Evolutionary conservation across 2,329 filamentous ascomycete genomes (phyloP).

Genomic region (Sphaerulina musiva): DNA sequence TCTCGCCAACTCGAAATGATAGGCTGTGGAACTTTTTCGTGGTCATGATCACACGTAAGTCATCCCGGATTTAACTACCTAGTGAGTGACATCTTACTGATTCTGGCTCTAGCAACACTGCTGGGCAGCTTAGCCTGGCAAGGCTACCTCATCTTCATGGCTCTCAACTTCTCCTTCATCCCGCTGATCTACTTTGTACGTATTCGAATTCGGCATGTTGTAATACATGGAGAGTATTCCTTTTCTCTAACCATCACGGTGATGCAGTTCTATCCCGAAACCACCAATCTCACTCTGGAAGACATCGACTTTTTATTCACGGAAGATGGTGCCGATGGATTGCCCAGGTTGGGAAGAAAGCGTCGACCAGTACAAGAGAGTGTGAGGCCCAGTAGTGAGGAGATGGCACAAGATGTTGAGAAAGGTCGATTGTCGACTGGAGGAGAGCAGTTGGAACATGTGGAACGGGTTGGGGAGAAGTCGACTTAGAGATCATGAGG

Average conservation of each 20-base stretch:
- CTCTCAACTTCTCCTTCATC: conserved; percentile 42
- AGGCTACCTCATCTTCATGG: conserved; percentile 50
- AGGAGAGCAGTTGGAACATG: conserved; percentile 7
- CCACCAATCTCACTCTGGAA: conserved; percentile 39
- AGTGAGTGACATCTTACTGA: conserved; percentile 12
- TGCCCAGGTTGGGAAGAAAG: conserved; percentile 18
- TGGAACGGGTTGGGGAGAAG: conserved; percentile 12
- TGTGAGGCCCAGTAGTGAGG: conserved; percentile 14
- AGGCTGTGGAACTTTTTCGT: conserved; percentile 44
- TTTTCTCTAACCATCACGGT: not conserved
- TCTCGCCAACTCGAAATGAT: conserved; percentile 35
- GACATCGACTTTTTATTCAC: conserved; percentile 43
- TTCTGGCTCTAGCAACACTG: conserved; percentile 1
- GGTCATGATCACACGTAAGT: conserved; percentile 24
- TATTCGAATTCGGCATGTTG: not conserved
- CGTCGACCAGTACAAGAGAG: conserved; percentile 26
- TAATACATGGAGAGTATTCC: too few relatives aligned
- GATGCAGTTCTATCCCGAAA: conserved; percentile 34
- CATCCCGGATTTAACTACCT: not conserved
- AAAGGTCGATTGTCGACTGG: conserved; percentile 7
- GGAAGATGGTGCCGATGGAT: conserved; percentile 24
- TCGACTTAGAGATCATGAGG: not conserved
- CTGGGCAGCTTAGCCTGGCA: conserved; percentile 41
- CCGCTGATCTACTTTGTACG: conserved; percentile 43
- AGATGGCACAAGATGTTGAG: conserved; percentile 15